phyloP scores from a whole-genome alignment of 768 basidiomycete species.

The Kwoniella botswanensis region DNA sequence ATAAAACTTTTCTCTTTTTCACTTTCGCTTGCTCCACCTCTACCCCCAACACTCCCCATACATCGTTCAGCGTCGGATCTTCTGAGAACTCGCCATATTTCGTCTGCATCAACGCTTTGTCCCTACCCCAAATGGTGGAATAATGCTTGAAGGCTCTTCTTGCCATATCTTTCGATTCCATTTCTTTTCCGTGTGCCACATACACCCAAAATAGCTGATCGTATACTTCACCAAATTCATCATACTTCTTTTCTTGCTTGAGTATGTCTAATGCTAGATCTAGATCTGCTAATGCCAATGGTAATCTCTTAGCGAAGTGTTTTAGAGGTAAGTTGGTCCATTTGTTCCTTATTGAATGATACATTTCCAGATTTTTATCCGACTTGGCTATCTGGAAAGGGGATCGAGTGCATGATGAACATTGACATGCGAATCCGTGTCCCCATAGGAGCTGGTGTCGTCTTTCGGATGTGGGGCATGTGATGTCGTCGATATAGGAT shows the following conservation, averaged over 20 bases:
- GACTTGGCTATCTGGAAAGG: background rate
- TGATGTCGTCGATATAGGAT: conserved; percentile 11
- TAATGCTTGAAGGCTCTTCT: conserved; percentile 1
- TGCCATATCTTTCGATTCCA: background rate
- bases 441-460: background rate
- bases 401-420: conserved; percentile 10
- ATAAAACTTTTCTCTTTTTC: conserved; percentile 2
- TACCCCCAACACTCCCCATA: background rate
- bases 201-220: conserved; percentile 2
- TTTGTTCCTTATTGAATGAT: background rate
- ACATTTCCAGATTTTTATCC: conserved; percentile 4
- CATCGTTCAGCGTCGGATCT: background rate
- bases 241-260: background rate
- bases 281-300: too few species aligned
- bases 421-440: conserved; percentile 17
- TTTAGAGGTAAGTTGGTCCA: background rate
- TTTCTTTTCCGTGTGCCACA: conserved; percentile 2
- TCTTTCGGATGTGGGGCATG: background rate
- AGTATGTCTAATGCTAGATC: background rate
- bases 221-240: conserved; percentile 1
- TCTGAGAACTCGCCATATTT: background rate
- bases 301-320: too few species aligned
- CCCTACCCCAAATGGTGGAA: background rate
- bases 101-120: background rate
- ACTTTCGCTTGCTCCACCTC: background rate